Conservation (phyloP, 805 yeast genomes). For the Ascoidea rubescens region DNA sequence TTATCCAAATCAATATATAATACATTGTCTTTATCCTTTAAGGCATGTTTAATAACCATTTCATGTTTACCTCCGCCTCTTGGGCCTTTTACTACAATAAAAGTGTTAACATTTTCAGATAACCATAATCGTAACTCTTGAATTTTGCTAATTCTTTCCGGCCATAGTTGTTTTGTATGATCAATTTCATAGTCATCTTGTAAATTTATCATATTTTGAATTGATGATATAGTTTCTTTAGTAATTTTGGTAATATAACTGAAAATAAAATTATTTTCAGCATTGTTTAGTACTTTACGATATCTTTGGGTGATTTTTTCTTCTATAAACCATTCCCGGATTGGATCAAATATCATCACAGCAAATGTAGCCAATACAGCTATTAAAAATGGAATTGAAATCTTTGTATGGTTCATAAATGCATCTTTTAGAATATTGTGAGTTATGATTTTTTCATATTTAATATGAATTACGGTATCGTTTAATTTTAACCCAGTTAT, state of each 20-base stretch:
- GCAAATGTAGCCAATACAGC: slow-evolving; percentile 75
- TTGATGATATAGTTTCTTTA: slow-evolving; percentile 19
- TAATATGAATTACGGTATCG: slow-evolving; percentile 57
- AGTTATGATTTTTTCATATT: slow-evolving; percentile 44
- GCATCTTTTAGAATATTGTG: slow-evolving; percentile 41
- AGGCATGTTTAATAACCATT: slow-evolving; percentile 54
- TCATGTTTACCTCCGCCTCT: slow-evolving; percentile 90
- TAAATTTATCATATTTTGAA: slow-evolving; percentile 21
- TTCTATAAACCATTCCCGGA: slow-evolving; percentile 66
- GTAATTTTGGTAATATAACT: slow-evolving; percentile 11
- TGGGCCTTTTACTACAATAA: slow-evolving; percentile 84
- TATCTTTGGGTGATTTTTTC: slow-evolving; percentile 54
- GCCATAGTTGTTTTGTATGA: slow-evolving; percentile 35
- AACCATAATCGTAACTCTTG: slow-evolving; percentile 67
- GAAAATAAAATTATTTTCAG: too few species aligned
- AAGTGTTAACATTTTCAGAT: slow-evolving; percentile 80
- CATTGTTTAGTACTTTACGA: neutral
- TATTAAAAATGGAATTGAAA: slow-evolving; percentile 65
- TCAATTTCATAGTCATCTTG: slow-evolving; percentile 13
- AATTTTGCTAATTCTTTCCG: slow-evolving; percentile 53
- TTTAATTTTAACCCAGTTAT: slow-evolving; percentile 62
- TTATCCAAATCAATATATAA: slow-evolving; percentile 69
- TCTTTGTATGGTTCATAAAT: slow-evolving; percentile 63
- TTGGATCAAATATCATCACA: slow-evolving; percentile 83
- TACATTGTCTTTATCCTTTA: slow-evolving; percentile 45